A percentile compares a stretch with the other conserved stretches of the same genome.
Evolutionary conservation across 2,329 filamentous ascomycete species (phyloP).

Genomic region (Davidsoniella virescens): DNA sequence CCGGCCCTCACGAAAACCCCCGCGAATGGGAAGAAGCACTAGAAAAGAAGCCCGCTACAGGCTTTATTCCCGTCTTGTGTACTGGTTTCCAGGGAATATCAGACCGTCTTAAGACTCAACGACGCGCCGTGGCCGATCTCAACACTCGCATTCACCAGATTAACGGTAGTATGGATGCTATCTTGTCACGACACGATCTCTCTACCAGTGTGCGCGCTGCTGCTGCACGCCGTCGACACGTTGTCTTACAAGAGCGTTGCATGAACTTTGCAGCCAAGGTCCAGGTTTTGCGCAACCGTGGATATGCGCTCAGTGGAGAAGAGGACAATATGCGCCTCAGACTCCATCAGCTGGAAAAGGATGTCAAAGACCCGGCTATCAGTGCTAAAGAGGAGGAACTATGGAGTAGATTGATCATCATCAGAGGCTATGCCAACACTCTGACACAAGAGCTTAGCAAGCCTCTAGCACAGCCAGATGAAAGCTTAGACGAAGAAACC

Average conservation of each 20-base stretch:
- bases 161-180: constrained; percentile 54
- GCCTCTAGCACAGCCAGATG: constrained; percentile 38
- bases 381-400: constrained; percentile 67
- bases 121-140: constrained; percentile 50
- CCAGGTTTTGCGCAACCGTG: constrained; percentile 64
- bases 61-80: constrained; percentile 62
- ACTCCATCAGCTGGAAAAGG: constrained; percentile 50
- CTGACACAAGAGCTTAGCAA: constrained; percentile 60
- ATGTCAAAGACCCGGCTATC: constrained; percentile 57
- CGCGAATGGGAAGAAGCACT: constrained; percentile 74
- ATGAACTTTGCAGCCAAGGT: constrained; percentile 62
- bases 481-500: constrained; percentile 50
- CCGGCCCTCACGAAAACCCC: constrained; percentile 52
- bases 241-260: constrained; percentile 55
- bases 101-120: constrained; percentile 56
- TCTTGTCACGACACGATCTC: constrained; percentile 62
- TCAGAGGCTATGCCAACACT: constrained; percentile 56
- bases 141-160: constrained; percentile 63
- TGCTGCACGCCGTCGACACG: constrained; percentile 56
- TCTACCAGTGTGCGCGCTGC: constrained; percentile 57
- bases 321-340: constrained; percentile 66
- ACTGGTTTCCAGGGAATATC: constrained; percentile 58
- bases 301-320: constrained; percentile 62
- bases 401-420: constrained; percentile 63
- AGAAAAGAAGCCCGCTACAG: constrained; percentile 58